These are phyloP conservation scores for Collybiopsis luxurians DNA, from an alignment of 768 basidiomycete genomes.

Conservation along the genomic window DNA sequence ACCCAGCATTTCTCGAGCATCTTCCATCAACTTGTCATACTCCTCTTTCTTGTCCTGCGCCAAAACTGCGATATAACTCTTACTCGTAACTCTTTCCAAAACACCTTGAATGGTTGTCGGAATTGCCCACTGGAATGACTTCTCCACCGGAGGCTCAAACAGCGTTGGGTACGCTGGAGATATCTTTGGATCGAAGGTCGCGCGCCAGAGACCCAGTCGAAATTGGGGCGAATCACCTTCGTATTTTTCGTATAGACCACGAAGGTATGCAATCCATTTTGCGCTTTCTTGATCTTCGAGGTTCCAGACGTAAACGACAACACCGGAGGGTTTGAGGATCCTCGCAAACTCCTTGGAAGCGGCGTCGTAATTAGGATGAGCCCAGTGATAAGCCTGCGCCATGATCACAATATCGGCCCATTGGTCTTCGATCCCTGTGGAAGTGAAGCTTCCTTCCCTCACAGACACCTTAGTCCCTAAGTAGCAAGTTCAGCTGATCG, in stretches of 20 bases:
- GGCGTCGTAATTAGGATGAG: conserved; percentile 64
- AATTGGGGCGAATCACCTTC: conserved; percentile 82
- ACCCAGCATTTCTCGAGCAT: conserved; percentile 54
- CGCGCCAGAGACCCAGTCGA: conserved; percentile 72
- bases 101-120: conserved; percentile 52
- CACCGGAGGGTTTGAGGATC: conserved; percentile 74
- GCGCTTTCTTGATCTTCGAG: conserved; percentile 63
- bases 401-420: conserved; percentile 81
- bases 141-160: conserved; percentile 62
- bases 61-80: conserved; percentile 79
- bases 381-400: conserved; percentile 95
- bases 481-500: no score
- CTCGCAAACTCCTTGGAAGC: conserved; percentile 78
- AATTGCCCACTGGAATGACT: conserved; percentile 50
- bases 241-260: conserved; percentile 64
- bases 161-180: conserved; percentile 53
- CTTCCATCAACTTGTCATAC: conserved; percentile 44
- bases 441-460: conserved; percentile 69
- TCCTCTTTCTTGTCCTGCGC: conserved; percentile 53
- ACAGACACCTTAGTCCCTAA: conserved; percentile 32
- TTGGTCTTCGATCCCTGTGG: conserved; percentile 53
- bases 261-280: conserved; percentile 72
- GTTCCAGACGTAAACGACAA: conserved; percentile 84
- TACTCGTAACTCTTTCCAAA: conserved; percentile 70
- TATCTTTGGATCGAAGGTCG: conserved; percentile 46